These are phyloP conservation scores for Penicillium daleae DNA, from an alignment of 495 filamentous ascomycete species.

Conservation along the genomic window DNA sequence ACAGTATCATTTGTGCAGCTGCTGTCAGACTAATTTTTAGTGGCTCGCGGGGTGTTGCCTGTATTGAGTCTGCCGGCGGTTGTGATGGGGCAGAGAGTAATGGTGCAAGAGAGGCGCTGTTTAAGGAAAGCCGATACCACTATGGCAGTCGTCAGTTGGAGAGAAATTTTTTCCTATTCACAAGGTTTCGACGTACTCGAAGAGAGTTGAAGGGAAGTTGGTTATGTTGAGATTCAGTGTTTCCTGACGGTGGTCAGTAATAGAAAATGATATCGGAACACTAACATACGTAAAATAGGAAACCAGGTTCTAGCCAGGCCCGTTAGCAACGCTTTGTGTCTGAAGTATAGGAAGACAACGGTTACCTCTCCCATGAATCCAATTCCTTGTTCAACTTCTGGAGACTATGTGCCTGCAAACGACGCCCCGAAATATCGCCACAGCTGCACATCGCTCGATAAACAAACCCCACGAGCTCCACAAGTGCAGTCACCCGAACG, in stretches of 20 bases:
- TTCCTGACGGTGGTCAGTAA: conserved; percentile 7
- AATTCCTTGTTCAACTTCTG: conserved; percentile 18
- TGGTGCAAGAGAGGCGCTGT: conserved; percentile 21
- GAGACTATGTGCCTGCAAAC: conserved; percentile 10
- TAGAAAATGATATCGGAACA: neutral
- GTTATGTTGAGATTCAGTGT: conserved; percentile 21
- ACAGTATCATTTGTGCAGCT: conserved; percentile 25
- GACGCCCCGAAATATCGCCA: conserved; percentile 23
- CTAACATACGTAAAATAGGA: conserved; percentile 5
- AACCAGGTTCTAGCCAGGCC: conserved; percentile 14
- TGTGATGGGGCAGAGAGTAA: conserved; percentile 13
- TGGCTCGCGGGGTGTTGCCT: conserved; percentile 3
- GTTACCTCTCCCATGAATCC: conserved; percentile 24
- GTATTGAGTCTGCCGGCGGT: conserved; percentile 1
- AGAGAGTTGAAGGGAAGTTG: conserved; percentile 26
- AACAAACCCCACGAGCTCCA: conserved; percentile 24
- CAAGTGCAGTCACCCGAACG: conserved; percentile 18
- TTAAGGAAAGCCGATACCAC: conserved; percentile 28
- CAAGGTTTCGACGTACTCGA: conserved; percentile 10
- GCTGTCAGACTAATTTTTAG: conserved; percentile 19
- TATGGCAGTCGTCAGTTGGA: conserved; percentile 1
- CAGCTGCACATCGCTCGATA: conserved; percentile 18
- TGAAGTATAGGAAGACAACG: neutral
- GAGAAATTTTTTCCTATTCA: neutral
- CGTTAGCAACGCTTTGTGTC: neutral